Conservation (phyloP, 2,329 filamentous ascomycete species). For the Bipolaris gigantea region DNA sequence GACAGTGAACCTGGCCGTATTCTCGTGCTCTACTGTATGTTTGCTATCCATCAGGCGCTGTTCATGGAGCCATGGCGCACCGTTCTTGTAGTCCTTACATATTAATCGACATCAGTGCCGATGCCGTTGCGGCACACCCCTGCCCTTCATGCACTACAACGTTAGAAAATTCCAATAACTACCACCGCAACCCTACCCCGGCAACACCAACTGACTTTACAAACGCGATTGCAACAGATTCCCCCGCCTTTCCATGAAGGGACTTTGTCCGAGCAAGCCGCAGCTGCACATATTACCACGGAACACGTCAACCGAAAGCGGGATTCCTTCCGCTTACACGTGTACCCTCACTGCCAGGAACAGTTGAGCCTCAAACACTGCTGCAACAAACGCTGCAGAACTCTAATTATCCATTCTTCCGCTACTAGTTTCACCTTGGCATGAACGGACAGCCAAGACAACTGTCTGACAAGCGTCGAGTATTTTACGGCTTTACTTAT, state of each 20-base stretch:
- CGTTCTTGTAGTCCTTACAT: conserved; percentile 20
- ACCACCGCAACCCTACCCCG: not conserved
- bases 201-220: not conserved
- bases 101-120: conserved; percentile 20
- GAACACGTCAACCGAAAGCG: conserved; percentile 1
- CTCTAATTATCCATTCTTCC: conserved; percentile 4
- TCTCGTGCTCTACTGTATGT: conserved; percentile 14
- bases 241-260: not conserved
- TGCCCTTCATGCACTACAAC: conserved; percentile 28
- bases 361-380: conserved; percentile 20
- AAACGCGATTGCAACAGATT: not conserved
- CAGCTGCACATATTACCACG: not conserved
- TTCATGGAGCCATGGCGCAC: conserved; percentile 20
- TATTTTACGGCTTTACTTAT: no score
- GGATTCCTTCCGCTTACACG: conserved; percentile 2
- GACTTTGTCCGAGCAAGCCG: not conserved
- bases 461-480: conserved; percentile 16
- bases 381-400: conserved; percentile 16
- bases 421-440: conserved; percentile 19
- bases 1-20: conserved; percentile 25
- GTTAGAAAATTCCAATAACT: conserved; percentile 26
- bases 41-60: conserved; percentile 7
- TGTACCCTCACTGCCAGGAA: conserved; percentile 8
- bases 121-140: conserved; percentile 16
- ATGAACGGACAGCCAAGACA: conserved; percentile 14